These are phyloP conservation scores for Zasmidium angulare DNA, from an alignment of 2,329 filamentous ascomycete genomes.

Conservation along the genomic window DNA sequence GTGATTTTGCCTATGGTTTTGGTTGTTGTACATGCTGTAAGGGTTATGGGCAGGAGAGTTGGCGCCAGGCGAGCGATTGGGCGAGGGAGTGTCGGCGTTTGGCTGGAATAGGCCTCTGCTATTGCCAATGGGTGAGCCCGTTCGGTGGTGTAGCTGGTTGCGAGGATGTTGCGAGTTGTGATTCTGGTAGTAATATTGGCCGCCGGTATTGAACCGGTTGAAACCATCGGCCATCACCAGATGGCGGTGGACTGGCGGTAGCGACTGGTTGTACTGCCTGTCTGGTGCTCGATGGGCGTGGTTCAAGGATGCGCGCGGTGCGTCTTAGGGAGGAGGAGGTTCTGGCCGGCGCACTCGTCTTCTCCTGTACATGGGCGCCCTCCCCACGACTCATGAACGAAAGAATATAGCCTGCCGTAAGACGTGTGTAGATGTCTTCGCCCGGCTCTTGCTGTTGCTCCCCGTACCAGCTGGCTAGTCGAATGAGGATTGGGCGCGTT, in stretches of 20 bases:
- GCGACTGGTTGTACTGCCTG: conserved; percentile 8
- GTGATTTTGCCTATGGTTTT: conserved; percentile 65
- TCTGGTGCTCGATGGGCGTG: conserved; percentile 1
- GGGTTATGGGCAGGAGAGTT: conserved; percentile 57
- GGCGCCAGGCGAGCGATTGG: conserved; percentile 57
- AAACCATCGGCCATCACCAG: conserved; percentile 69
- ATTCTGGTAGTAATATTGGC: conserved; percentile 57
- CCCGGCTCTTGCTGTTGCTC: neutral
- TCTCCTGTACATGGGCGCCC: conserved; percentile 51
- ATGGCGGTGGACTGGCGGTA: conserved; percentile 20
- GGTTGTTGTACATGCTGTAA: conserved; percentile 78
- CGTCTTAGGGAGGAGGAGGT: conserved; percentile 43
- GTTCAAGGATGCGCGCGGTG: conserved; percentile 23
- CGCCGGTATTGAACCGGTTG: conserved; percentile 62
- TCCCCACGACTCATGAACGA: conserved; percentile 35
- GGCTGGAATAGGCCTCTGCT: conserved; percentile 44
- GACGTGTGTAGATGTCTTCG: neutral
- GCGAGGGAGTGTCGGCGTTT: conserved; percentile 54
- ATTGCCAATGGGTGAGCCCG: conserved; percentile 47
- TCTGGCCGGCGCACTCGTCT: conserved; percentile 47
- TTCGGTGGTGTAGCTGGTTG: conserved; percentile 46
- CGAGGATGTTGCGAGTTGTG: conserved; percentile 46
- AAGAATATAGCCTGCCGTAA: conserved; percentile 14
- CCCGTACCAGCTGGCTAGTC: neutral
- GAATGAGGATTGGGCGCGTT: conserved; percentile 1